phyloP scores from a whole-genome alignment of 805 yeast genomes.

The Ogataea trehaloabstinens region DNA sequence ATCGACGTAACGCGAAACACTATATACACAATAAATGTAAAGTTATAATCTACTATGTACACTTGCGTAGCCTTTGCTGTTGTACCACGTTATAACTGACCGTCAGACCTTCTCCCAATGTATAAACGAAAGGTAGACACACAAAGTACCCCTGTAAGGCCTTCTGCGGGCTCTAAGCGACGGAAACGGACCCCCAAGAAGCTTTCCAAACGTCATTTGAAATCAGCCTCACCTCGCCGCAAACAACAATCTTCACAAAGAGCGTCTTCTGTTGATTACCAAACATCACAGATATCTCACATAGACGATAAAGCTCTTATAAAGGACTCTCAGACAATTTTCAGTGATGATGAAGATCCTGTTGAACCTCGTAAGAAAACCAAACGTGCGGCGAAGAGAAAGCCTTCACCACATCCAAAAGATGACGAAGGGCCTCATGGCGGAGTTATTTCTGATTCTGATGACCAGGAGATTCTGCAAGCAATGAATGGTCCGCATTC shows the following conservation, averaged over 20 bases:
- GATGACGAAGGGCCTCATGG: not conserved
- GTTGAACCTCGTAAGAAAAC: not conserved
- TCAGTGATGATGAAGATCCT: slow-evolving; percentile 21
- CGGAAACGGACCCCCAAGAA: slow-evolving; percentile 5
- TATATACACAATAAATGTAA: too few relatives aligned
- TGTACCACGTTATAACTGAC: too few relatives aligned
- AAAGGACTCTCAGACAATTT: slow-evolving; percentile 18
- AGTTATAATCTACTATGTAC: too few relatives aligned
- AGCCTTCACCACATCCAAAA: not conserved
- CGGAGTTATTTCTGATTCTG: slow-evolving; percentile 5
- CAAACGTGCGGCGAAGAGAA: not conserved
- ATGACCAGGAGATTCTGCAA: slow-evolving; percentile 7
- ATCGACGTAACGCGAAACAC: too few relatives aligned
- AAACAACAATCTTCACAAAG: not conserved
- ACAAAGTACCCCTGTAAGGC: slow-evolving; percentile 11
- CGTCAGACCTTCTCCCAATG: not conserved
- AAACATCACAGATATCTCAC: slow-evolving; percentile 1
- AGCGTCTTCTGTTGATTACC: not conserved
- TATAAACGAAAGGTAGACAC: not conserved
- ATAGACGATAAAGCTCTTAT: slow-evolving; percentile 14
- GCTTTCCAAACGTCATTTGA: slow-evolving; percentile 3
- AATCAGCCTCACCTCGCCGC: slow-evolving; percentile 6
- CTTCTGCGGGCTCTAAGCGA: slow-evolving; percentile 14
- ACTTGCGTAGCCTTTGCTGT: too few relatives aligned
- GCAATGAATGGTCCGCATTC: slow-evolving; percentile 3